Evolutionary conservation across 495 filamentous ascomycete species (phyloP), one percentile per base, ranked within the genome.

Genomic region (Polyplosphaeria fusca): DNA sequence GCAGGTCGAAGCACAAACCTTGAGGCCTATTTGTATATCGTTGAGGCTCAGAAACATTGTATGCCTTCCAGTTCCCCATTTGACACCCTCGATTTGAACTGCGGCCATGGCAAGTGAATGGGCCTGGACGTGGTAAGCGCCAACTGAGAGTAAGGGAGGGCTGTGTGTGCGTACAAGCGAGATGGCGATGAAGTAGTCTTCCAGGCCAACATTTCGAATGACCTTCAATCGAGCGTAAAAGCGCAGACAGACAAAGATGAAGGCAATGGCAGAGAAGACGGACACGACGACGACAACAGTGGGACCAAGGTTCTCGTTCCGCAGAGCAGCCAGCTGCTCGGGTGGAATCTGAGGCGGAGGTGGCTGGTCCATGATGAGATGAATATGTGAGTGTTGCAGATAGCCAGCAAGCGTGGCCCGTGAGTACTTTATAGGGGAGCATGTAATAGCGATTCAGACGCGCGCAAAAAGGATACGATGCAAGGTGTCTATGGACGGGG

Each of bases 1-100:
- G 30, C 30, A 7, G 7, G n/a, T n/a, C n/a, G n/a, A n/a, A n/a
- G n/a, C n/a, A n/a, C n/a, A n/a, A n/a, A n/a, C n/a, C n/a, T n/a
- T n/a, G n/a, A n/a, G n/a, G n/a, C n/a, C n/a, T n/a, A n/a, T n/a
- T n/a, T n/a, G n/a, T n/a, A n/a, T n/a, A n/a, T n/a, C n/a, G n/a
- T n/a, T n/a, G n/a, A n/a, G n/a, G n/a, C 20, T 18, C 12, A 54
- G 12, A 26, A 46, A 45, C 35, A 52, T 41, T 1, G 28, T 40
- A 25, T 54, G 51, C 26, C 38, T 54, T 19, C 51, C 51, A 23
- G 12, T 54, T 23, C 40, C 51, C n/a, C n/a, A n/a, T n/a, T n/a
- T n/a, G n/a, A n/a, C n/a, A n/a, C n/a, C n/a, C n/a, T n/a, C n/a
- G n/a, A n/a, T n/a, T n/a, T n/a, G n/a, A n/a, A n/a, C n/a, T n/a